Evolutionary conservation across 176 grass and related monocot genomes (phyloP).

Genomic region (Puya raimondii): DNA sequence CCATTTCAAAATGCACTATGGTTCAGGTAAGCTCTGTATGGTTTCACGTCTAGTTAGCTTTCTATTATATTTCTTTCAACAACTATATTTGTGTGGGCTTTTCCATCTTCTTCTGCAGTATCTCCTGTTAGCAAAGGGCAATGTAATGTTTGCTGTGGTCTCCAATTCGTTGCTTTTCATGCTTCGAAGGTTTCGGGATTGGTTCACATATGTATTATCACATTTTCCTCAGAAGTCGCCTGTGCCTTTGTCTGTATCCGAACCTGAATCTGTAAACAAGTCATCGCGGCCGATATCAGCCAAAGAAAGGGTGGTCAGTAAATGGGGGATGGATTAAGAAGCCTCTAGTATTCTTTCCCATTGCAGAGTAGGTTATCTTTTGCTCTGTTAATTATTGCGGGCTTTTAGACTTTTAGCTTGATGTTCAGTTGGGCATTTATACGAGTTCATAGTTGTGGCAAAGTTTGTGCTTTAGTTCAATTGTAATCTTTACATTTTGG

Average conservation of each 20-base stretch:
- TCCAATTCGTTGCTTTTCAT: conserved; percentile 45
- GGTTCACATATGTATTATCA: conserved; percentile 22
- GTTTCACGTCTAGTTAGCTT: background rate
- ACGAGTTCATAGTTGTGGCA: too few species aligned
- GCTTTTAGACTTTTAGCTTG: too few species aligned
- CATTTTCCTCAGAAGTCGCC: conserved; percentile 6
- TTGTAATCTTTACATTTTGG: too few species aligned
- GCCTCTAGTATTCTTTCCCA: background rate
- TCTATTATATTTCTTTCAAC: too few species aligned
- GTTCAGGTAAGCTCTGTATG: too few species aligned
- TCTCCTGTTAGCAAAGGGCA: conserved; percentile 65
- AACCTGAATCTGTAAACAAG: conserved; percentile 13
- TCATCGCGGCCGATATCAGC: conserved; percentile 33
- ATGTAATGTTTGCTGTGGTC: conserved; percentile 33
- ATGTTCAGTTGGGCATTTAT: too few species aligned
- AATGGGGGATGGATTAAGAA: conserved; percentile 60
- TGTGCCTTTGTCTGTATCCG: conserved; percentile 11
- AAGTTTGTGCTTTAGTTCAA: too few species aligned
- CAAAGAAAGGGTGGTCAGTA: conserved; percentile 49
- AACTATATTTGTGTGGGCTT: background rate
- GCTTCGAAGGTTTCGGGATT: conserved; percentile 34
- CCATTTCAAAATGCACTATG: too few species aligned
- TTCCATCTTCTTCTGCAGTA: conserved; percentile 35
- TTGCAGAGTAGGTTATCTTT: too few species aligned
- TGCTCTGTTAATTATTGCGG: too few species aligned